Base-by-base conservation (phyloP, 495 filamentous ascomycete genomes). In the Penicillium verhagenii region DNA sequence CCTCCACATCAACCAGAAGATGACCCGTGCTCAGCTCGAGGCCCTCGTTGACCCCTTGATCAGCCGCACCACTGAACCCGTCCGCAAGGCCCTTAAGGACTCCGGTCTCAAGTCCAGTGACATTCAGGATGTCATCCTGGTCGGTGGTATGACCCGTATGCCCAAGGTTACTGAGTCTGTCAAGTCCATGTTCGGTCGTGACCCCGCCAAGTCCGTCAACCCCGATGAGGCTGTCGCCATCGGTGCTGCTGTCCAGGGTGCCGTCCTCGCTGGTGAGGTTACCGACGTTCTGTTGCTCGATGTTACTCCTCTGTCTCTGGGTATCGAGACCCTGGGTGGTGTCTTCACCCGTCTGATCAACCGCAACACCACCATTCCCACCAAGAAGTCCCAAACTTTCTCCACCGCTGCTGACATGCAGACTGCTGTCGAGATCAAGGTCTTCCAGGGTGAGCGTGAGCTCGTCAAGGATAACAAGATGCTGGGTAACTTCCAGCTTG, bases 121-220 rank as follows among this genome's bases (percentile, higher is more conserved):
- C 51, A 96, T 98, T 74, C 91, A 98, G 78, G 94, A 98, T 69
- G 90, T 98, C 64, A 97, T 98, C 72, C 87, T 98, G 23, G 94
- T 98, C 51, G 94, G 94, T 84, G 94, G 94, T 77, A 97, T 97
- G 94, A 97, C 95, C 61, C 95, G 94, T 79, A 98, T 98, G 94
- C 94, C 94, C 66, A 98, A 97, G 86, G 94, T 98, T 64, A 86
- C 86, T 58, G 92, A 97, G 79, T 95, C 92, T 31, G 94, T 97
- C 67, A 96, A 96, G 86, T 85, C 79, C 77, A 91, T 97, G 72
- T 98, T 98, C 75, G 93, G 95, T 59, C 95, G 94, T 73, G 94
- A 98, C 29, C 91, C 94, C 58, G 90, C 95, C 71, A 98, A 98
- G 84, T 92, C 94, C 33, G 94, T 98, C 74, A 98, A 98, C 82